Base-by-base conservation (phyloP, 257 asterid genomes). In the Rehmannia glutinosa region DNA sequence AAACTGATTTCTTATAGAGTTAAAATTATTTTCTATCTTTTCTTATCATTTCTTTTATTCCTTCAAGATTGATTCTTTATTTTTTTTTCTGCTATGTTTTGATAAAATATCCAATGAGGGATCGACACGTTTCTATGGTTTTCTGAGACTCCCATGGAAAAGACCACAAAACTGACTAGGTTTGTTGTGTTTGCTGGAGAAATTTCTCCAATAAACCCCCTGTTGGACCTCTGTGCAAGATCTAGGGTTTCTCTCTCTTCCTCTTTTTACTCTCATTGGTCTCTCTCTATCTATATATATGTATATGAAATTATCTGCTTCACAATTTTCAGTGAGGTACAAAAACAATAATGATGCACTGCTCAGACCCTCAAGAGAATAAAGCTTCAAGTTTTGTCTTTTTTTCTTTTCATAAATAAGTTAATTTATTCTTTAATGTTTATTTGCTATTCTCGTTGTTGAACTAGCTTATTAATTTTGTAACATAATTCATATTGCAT, bases 171-270 rank as follows among this genome's bases (percentile, higher is more conserved):
- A 24, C 43, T 51, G 72, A 63, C 71, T 36, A 82, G 82, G 79
- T 81, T 39, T 58, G 64, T 67, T 60, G 63, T 63, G 71, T 62
- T 74, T 41, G 53, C 19, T 46, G 71, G 72, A 66, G 80, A 75
- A 74, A 74, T 71, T 64, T 81, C 52, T 64, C 62, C 64, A 51
- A 70, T 55, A 38, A 38, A 11, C 59, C 61, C 70, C 41, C 42
- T 68, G 73, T 79, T 82, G 81, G 83, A 82, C 84, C 88, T 71
- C 85, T 82, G 85, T 71, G 87, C 83, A 81, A 86, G 81, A 88
- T 83, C 92, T 91, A 91, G 96, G 97, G 95, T 83, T 86, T 75
- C 79, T 76, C 76, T 62, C 76, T 27, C 46, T 4, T 49, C 5
- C 17, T 57, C 2, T 17, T 24, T 50, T 52, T 10, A 9, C 28